A percentile compares a stretch with the other conserved stretches of the same genome.
Evolutionary conservation across 208 protist genomes (phyloP).

Genomic region (Leptomonas pyrrhocoris): DNA sequence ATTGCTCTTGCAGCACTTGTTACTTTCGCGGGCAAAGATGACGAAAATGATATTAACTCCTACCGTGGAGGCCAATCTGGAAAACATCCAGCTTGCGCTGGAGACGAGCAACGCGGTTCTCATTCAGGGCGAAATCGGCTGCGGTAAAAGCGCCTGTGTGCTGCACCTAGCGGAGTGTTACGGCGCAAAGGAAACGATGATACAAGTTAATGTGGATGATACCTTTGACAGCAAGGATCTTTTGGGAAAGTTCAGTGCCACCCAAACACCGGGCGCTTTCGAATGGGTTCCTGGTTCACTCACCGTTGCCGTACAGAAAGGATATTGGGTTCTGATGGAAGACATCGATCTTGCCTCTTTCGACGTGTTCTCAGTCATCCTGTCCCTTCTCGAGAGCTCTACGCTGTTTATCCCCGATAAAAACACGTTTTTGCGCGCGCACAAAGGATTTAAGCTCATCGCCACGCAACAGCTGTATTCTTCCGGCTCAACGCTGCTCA

Average conservation of each 20-base stretch:
- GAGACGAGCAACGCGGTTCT: conserved; percentile 76
- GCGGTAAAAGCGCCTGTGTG: conserved; percentile 81
- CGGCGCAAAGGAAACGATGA: conserved; percentile 71
- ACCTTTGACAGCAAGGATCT: conserved; percentile 99
- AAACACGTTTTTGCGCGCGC: conserved; percentile 88
- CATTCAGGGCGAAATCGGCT: conserved; percentile 86
- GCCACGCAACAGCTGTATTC: conserved; percentile 84
- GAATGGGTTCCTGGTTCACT: conserved; percentile 97
- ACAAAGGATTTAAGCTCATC: conserved; percentile 89
- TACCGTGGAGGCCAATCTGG: conserved; percentile 66
- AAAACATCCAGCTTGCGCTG: conserved; percentile 65
- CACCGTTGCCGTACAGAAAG: conserved; percentile 94
- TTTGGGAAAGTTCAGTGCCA: conserved; percentile 99
- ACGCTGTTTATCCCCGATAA: conserved; percentile 96
- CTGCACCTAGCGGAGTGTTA: conserved; percentile 63
- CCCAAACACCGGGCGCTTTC: conserved; percentile 97
- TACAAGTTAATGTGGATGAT: conserved; percentile 96
- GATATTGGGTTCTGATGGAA: conserved; percentile 99
- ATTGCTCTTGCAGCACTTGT: no score
- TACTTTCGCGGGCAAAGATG: not conserved
- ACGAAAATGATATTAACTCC: conserved; percentile 73
- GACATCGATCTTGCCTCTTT: conserved; percentile 98
- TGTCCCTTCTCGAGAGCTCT: conserved; percentile 96
- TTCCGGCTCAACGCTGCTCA: conserved; percentile 52
- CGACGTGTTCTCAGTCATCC: conserved; percentile 97